Evolutionary conservation across 2,329 filamentous ascomycete species (phyloP).

Genomic region (Ceratocystis cubensis): DNA sequence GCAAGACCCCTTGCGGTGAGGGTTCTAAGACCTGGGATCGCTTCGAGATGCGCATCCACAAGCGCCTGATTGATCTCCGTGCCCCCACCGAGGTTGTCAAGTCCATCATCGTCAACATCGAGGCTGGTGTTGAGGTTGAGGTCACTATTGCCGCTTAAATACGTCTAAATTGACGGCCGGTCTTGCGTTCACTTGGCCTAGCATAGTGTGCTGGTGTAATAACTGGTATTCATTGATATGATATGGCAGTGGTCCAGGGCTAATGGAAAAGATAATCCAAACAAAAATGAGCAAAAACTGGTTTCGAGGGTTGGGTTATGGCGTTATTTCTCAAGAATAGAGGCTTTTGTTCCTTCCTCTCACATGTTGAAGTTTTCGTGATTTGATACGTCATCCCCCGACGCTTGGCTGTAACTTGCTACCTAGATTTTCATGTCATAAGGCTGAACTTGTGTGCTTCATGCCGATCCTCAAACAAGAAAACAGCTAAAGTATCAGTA

Average conservation of each 20-base stretch:
- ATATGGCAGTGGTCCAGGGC: background rate
- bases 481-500: no score
- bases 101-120: slow-evolving; percentile 93
- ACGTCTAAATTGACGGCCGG: slow-evolving; percentile 11
- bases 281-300: slow-evolving; percentile 16
- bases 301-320: slow-evolving; percentile 13
- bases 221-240: background rate
- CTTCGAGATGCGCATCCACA: slow-evolving; percentile 99
- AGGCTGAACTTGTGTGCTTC: no score
- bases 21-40: slow-evolving; percentile 99
- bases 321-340: slow-evolving; percentile 16
- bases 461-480: no score
- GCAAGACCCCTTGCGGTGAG: slow-evolving; percentile 99
- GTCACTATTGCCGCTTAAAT: slow-evolving; percentile 76
- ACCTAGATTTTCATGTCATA: no score
- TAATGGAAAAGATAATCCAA: slow-evolving; percentile 13
- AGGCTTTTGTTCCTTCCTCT: slow-evolving; percentile 17
- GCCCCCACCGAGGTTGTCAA: slow-evolving; percentile 96
- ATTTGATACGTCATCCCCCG: no score
- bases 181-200: background rate
- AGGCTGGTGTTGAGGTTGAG: slow-evolving; percentile 86
- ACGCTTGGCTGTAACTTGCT: no score
- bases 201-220: background rate
- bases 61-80: slow-evolving; percentile 94
- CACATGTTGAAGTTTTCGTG: background rate